Evolutionary conservation across 768 basidiomycete genomes (phyloP).

Genomic region (Pleurotus eryngii): DNA sequence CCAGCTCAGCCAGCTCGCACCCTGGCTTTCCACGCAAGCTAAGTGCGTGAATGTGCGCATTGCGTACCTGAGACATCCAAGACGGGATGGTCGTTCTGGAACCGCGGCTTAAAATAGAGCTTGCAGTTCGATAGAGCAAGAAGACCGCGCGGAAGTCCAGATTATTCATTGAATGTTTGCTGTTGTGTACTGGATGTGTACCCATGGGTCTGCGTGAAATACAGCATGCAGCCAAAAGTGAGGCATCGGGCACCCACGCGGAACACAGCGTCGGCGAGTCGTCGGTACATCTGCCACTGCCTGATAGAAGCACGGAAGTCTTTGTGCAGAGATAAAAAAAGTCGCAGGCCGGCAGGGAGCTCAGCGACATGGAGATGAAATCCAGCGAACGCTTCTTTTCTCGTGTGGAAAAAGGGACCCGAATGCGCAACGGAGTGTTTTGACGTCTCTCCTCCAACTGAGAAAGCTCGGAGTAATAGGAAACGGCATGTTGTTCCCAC

Average conservation of each 20-base stretch:
- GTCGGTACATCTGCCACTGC: constrained; percentile 7
- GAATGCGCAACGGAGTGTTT: neutral
- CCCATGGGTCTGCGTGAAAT: neutral
- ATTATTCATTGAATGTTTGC: neutral
- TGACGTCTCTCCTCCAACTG: neutral
- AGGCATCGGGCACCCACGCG: constrained; percentile 6
- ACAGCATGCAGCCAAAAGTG: neutral
- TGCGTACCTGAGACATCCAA: neutral
- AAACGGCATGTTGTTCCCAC: constrained; percentile 13
- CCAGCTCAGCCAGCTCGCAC: neutral
- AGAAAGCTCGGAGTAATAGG: constrained; percentile 35
- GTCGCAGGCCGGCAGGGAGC: neutral
- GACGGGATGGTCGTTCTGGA: neutral
- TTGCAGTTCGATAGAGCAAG: too few relatives aligned
- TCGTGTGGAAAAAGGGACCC: neutral
- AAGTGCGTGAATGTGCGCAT: neutral
- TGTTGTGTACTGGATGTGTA: neutral
- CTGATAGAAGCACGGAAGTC: neutral
- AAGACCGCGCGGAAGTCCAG: neutral
- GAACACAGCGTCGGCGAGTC: constrained; percentile 5
- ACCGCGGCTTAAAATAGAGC: neutral
- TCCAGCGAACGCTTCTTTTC: neutral
- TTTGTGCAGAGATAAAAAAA: neutral
- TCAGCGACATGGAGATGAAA: neutral
- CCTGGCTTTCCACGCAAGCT: neutral